Evolutionary conservation across 148 eudicot genomes (phyloP), one percentile per base, ranked within the genome.

Genomic region (Selenicereus undatus): DNA sequence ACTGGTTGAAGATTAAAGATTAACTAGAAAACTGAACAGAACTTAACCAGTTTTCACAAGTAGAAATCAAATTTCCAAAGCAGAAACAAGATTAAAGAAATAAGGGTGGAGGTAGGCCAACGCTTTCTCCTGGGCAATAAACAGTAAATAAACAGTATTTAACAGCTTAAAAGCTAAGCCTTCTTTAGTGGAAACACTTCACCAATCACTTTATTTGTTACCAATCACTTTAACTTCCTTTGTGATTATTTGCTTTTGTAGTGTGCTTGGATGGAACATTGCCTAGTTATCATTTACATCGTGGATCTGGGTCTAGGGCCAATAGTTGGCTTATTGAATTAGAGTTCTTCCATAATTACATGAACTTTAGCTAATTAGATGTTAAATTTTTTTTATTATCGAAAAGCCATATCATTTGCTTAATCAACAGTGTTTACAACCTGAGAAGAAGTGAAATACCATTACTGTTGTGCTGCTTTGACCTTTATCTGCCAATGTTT

Each of bases 191-290:
- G 2, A 32, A 32, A 2, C 32, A 32, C 32, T 32, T 32, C 32
- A 32, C 32, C 32, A 32, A 32, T 32, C 32, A 32, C 32, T 73
- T 70, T 9, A 43, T 22, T 73, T 43, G 0, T 21, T 43, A 71
- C 68, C 54, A 32, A 10, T 2, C 51, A 50, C 27, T 64, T 18
- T 27, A 70, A 83, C 42, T 52, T 36, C 22, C 42, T 64, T 60
- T 68, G 58, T 60, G 12, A 22, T 78, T 66, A 3, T 73, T 79
- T 27, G 14, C 27, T 56, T 73, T 83, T 86, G 71, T 89, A 96
- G 98, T 96, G 48, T 96, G 98, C 82, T 87, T 94, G 91, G 99
- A 96, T 76, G 99, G 99, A 86, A 87, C 98, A 30, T 85, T 92
- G 85, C 99, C 99, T 29, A 98, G 92, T 54, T 96, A 96, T 78